Conservation (phyloP, 73 alveolate species). For the Paramecium tetraurelia region DNA sequence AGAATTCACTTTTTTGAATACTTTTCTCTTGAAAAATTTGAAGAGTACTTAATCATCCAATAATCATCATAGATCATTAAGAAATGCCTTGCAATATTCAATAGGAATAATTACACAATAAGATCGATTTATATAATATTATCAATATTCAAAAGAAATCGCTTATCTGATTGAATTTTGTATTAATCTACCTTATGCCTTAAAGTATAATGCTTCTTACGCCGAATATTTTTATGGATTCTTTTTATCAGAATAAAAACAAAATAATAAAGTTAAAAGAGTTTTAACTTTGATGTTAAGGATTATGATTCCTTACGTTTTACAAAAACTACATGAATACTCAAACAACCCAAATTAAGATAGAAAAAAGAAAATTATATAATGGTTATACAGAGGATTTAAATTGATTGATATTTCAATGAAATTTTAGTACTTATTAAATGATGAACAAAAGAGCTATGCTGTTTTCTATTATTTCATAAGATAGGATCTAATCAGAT, state of each 20-base stretch:
- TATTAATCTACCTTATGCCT: slow-evolving; percentile 3
- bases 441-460: not conserved
- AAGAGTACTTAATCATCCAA: not conserved
- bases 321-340: not conserved
- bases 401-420: not conserved
- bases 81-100: not conserved
- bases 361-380: not conserved
- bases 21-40: slow-evolving; percentile 24
- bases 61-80: not conserved
- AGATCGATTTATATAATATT: not conserved
- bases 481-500: not conserved
- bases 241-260: not conserved
- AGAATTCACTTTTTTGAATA: slow-evolving; percentile 36
- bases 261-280: not conserved
- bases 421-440: not conserved
- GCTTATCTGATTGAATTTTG: not conserved
- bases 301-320: not conserved
- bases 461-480: not conserved
- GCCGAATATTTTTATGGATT: not conserved
- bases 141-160: not conserved
- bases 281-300: not conserved
- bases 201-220: slow-evolving; percentile 2
- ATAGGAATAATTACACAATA: not conserved
- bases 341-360: not conserved
- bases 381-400: not conserved